Evolutionary conservation across 352 stramenopile genomes (phyloP).

Genomic region (Globisporangium uncinulatum): DNA sequence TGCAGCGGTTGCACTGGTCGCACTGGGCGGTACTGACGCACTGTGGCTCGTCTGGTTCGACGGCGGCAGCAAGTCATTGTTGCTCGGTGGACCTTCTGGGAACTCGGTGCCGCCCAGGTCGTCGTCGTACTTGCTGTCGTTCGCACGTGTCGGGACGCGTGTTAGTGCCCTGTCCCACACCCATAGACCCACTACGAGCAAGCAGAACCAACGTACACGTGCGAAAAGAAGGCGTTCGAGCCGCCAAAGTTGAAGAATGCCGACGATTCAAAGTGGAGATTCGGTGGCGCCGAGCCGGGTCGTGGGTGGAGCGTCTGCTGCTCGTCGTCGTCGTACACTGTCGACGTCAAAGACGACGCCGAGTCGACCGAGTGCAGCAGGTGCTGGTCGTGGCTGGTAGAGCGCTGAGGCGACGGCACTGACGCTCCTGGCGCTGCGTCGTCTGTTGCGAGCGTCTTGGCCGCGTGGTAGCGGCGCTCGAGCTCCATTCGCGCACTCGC

Average conservation of each 20-base stretch:
- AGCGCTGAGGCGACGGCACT: constrained; percentile 3
- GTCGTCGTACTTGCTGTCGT: constrained; percentile 31
- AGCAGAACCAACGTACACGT: constrained; percentile 18
- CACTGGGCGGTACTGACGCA: background rate
- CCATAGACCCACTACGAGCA: background rate
- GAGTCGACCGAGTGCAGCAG: constrained; percentile 18
- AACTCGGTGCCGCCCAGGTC: constrained; percentile 10
- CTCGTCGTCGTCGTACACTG: constrained; percentile 22
- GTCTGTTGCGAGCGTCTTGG: background rate
- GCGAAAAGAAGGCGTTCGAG: constrained; percentile 38
- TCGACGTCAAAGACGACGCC: constrained; percentile 18
- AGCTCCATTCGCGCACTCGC: background rate
- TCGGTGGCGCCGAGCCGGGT: constrained; percentile 13
- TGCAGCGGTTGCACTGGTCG: background rate
- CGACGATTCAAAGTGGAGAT: constrained; percentile 35
- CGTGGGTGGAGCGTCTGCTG: constrained; percentile 10
- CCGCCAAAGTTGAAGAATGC: constrained; percentile 41
- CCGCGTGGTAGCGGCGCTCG: background rate
- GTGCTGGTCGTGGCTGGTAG: constrained; percentile 12
- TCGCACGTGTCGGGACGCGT: background rate
- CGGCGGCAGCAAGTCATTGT: constrained; percentile 28
- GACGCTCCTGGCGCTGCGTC: background rate
- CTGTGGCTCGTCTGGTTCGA: constrained; percentile 35
- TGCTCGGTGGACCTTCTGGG: constrained; percentile 4
- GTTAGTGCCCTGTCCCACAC: background rate